Evolutionary conservation across 2,329 filamentous ascomycete species (phyloP), one percentile per base, ranked within the genome.

Genomic region (Lecanoromycetidae sp.): DNA sequence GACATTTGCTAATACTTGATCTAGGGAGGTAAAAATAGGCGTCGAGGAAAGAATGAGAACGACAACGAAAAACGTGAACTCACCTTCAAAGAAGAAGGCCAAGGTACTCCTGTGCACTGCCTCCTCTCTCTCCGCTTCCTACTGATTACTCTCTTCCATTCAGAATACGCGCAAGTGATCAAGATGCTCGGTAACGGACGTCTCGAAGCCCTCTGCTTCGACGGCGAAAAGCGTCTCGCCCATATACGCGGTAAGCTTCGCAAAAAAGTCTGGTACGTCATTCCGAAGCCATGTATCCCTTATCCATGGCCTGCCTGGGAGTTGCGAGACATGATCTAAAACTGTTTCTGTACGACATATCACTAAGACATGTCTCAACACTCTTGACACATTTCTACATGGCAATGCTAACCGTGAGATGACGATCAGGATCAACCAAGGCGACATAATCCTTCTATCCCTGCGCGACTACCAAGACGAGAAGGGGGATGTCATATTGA

Each of bases 61-160:
- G 91, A 96, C 75, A 94, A 95, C 66, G 88, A 95, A 74, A 95
- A 95, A 77, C 88, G 90, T 69, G 90, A 96, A 70, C 77, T 96
- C 62, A 90, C 87, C 63, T 96, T 96, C 81, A 95, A 95, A 73
- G 91, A 96, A 68, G 90, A 96, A 64, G 90, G 90, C 57, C 90
- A 96, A 75, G 81, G 76, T 78, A 69, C 51, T 65, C 60, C 35
- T 15, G 6, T 10, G 8, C 10, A 8, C 12, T 29, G n/a, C 10
- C 25, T 9, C 3, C 4, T 5, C 10, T 7, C 17, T 23, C 9
- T 13, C 23, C 12, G 1, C 44, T 8, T 27, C 7, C 12, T 35
- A 17, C 7, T 17, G 19, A 17, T 5, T 44, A 35, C 25, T 4
- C 7, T 9, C 5, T 7, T 6, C 19, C 22, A 10, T 20, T 4